A percentile compares a stretch with the other conserved stretches of the same genome.
Conservation (phyloP, 2,329 filamentous ascomycete genomes). For the Epichloe sibirici region DNA sequence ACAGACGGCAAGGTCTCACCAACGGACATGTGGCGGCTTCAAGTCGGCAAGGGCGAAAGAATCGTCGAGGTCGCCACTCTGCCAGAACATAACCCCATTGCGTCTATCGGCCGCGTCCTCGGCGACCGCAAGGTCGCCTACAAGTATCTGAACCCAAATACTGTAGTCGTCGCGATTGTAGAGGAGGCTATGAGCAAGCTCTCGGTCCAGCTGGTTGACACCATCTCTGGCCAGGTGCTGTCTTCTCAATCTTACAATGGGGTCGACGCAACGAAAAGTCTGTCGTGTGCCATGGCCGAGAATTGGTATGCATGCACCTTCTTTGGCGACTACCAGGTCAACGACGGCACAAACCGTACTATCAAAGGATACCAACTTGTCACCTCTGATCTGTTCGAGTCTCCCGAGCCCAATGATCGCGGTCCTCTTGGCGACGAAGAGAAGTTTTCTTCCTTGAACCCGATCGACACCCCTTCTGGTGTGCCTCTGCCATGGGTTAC, state of each 20-base stretch:
- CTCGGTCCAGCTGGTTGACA: slow-evolving; percentile 71
- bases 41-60: slow-evolving; percentile 50
- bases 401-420: slow-evolving; percentile 68
- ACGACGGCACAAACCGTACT: slow-evolving; percentile 38
- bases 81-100: slow-evolving; percentile 71
- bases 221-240: slow-evolving; percentile 71
- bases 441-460: slow-evolving; percentile 69
- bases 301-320: slow-evolving; percentile 93
- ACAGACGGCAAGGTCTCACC: slow-evolving; percentile 29
- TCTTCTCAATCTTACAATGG: slow-evolving; percentile 57
- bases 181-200: slow-evolving; percentile 47
- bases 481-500: slow-evolving; percentile 59
- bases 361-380: slow-evolving; percentile 80
- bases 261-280: slow-evolving; percentile 61
- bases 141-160: slow-evolving; percentile 90
- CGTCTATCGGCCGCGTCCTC: slow-evolving; percentile 88
- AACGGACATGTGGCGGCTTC: slow-evolving; percentile 60
- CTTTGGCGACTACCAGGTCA: slow-evolving; percentile 47
- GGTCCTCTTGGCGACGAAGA: slow-evolving; percentile 57
- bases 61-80: slow-evolving; percentile 57
- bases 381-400: slow-evolving; percentile 84
- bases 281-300: slow-evolving; percentile 72
- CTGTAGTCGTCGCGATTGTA: slow-evolving; percentile 61
- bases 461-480: slow-evolving; percentile 42
- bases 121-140: slow-evolving; percentile 89